These are phyloP conservation scores for Globisporangium radiosum DNA, from an alignment of 352 stramenopile species.

Conservation along the genomic window DNA sequence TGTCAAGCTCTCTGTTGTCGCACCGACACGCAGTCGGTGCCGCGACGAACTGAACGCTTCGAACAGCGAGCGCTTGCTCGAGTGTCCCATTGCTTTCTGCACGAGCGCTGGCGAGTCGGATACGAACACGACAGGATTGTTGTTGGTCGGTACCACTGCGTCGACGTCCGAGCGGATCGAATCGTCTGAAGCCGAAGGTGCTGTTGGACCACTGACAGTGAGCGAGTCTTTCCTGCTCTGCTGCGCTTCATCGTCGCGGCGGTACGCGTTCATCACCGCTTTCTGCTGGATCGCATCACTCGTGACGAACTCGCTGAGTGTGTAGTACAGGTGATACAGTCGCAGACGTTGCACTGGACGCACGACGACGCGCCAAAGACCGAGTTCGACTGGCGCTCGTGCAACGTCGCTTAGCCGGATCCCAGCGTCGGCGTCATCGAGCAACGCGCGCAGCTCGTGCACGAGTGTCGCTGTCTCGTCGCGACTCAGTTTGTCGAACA, in stretches of 20 bases:
- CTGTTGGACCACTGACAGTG: neutral
- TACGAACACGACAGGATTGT: too few species aligned
- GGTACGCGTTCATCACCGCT: neutral
- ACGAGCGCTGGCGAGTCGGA: neutral
- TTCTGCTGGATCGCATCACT: neutral
- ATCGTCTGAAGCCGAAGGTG: neutral
- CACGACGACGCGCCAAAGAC: slow-evolving; percentile 35
- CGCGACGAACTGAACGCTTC: neutral
- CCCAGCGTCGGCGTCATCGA: slow-evolving; percentile 19
- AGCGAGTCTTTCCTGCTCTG: slow-evolving; percentile 1
- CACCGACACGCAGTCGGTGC: slow-evolving; percentile 5
- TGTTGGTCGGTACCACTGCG: too few species aligned
- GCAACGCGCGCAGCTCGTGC: slow-evolving; percentile 9
- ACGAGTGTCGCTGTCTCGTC: slow-evolving; percentile 3
- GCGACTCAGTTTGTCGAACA: slow-evolving; percentile 5
- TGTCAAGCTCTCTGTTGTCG: neutral
- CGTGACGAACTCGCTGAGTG: slow-evolving; percentile 18
- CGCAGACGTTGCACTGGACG: slow-evolving; percentile 28
- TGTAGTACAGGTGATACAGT: slow-evolving; percentile 25
- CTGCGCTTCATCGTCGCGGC: neutral
- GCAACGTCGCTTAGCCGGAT: slow-evolving; percentile 20
- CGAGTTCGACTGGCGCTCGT: slow-evolving; percentile 19
- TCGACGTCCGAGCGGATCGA: neutral
- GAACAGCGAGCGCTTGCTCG: slow-evolving; percentile 6
- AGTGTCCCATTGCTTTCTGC: neutral